phyloP scores from a whole-genome alignment of 2,329 filamentous ascomycete species.

The Fusarium pseudonygamai region DNA sequence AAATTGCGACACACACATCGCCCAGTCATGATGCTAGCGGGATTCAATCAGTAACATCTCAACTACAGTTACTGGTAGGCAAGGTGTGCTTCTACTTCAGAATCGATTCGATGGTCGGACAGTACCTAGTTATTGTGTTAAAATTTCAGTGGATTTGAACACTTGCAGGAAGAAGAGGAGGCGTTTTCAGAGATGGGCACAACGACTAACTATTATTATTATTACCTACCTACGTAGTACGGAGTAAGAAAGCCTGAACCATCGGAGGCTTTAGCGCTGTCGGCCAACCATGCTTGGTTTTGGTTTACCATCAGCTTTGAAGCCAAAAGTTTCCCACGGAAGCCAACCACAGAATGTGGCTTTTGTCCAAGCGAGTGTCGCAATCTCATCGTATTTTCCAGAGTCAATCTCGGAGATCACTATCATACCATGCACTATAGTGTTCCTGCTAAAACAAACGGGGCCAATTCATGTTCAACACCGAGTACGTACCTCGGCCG shows the following conservation, averaged over 20 bases:
- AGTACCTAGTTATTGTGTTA: neutral
- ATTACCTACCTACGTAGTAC: slow-evolving; percentile 1
- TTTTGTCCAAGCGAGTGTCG: slow-evolving; percentile 22
- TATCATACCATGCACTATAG: slow-evolving; percentile 19
- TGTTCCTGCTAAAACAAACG: slow-evolving; percentile 6
- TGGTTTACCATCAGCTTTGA: slow-evolving; percentile 15
- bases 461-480: neutral
- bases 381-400: slow-evolving; percentile 28
- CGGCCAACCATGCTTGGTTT: slow-evolving; percentile 16
- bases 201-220: neutral
- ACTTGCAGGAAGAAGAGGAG: slow-evolving; percentile 21
- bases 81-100: neutral
- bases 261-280: slow-evolving; percentile 36
- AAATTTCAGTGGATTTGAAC: slow-evolving; percentile 14
- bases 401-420: slow-evolving; percentile 27
- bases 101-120: neutral
- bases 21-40: neutral
- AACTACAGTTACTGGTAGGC: slow-evolving; percentile 1
- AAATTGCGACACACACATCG: slow-evolving; percentile 7
- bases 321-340: slow-evolving; percentile 28
- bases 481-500: neutral
- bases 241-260: slow-evolving; percentile 26
- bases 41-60: slow-evolving; percentile 13
- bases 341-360: slow-evolving; percentile 34
- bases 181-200: slow-evolving; percentile 36